Base-by-base conservation (phyloP, 768 basidiomycete species). In the Boletus pseudo-olivaceus region DNA sequence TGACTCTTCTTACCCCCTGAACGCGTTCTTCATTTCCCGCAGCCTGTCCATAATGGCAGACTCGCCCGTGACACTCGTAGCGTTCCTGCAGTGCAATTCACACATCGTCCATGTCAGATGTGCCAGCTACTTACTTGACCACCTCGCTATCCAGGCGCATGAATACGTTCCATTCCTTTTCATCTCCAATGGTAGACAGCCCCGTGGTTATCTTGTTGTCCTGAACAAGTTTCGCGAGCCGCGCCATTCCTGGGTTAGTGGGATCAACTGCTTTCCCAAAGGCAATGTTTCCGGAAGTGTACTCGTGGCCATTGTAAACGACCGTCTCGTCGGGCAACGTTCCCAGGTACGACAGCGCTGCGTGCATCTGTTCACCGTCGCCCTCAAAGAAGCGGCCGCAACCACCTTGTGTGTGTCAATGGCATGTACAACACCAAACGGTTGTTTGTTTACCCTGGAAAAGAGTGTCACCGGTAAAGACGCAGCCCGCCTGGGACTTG, bases 321-420 rank as follows among this genome's bases (percentile, higher is more conserved):
- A 89, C 69, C 1, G 94, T 98, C 51, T 84, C 76, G 62, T 87
- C 78, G 0, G 95, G 94, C 20, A 98, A 78, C 0, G 79, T 78
- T 12, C 77, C 84, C 52, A 98, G 78, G 65, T 82, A 76, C 29
- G 77, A 77, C 6, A 88, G 73, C 2, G 95, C 87, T 0, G 76
- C 71, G 62, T 89, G 78, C 96, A 98, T 98, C 72, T 93, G 80
- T 14, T 76, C 73, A 15, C 80, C 86, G 3, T 79, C 82, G 44
- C 92, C 91, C 67, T 98, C 95, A 67, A 97, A 97, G 82, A 98
- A 98, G 26, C 93, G 83, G 27, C 96, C 96, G 67, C 90, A 95
- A 9, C 93, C 93, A 27, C 78, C 88, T 68, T 81, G 76, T 11
- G 33, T 5, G n/a, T 33, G 56, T 65, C 47, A 55, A 48, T 19